Percentiles rank a stretch among this genome's conserved stretches.
These are phyloP conservation scores for Russula abietina DNA, from an alignment of 768 basidiomycete species.

Conservation along the genomic window DNA sequence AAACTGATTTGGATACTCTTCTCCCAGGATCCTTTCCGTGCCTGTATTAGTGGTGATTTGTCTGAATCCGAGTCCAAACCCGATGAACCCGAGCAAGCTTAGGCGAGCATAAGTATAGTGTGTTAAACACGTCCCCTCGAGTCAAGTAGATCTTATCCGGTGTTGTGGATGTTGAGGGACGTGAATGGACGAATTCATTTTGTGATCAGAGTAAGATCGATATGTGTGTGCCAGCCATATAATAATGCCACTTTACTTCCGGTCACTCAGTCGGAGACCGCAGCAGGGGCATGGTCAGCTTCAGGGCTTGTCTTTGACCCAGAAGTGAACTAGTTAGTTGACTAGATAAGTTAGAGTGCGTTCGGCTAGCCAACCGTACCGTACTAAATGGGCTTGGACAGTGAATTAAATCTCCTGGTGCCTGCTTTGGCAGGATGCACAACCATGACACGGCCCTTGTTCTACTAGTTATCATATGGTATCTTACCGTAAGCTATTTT, in stretches of 20 bases:
- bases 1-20: background rate
- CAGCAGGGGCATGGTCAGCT: no score
- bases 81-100: background rate
- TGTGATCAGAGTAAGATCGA: background rate
- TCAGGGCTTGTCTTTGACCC: no score
- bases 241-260: no score
- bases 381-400: no score
- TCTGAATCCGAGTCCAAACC: no score
- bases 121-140: background rate
- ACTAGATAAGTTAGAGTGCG: no score
- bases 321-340: background rate
- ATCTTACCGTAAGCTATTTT: no score
- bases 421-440: no score
- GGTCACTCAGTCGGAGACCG: background rate
- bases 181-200: background rate
- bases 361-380: no score
- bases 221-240: background rate
- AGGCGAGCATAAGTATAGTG: background rate
- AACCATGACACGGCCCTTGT: no score
- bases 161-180: background rate
- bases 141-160: background rate
- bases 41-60: background rate
- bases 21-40: slow-evolving; percentile 8
- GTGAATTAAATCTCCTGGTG: no score
- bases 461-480: no score